Conservation (phyloP, 345 rosid genomes). For the Pugionium dolabratum region DNA sequence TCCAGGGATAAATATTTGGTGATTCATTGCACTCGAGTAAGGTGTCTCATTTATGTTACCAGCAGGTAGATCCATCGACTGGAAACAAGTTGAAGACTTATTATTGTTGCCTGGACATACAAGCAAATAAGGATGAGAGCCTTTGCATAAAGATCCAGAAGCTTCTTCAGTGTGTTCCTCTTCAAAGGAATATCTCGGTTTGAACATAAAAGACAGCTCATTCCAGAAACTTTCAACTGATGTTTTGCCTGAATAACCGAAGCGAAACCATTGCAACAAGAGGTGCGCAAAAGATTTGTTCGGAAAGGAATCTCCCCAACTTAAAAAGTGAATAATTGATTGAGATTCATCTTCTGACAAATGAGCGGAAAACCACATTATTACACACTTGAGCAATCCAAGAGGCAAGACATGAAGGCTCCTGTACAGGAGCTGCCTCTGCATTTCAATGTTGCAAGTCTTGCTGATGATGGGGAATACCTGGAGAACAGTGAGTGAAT, state of each 20-base stretch:
- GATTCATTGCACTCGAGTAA: constrained; percentile 52
- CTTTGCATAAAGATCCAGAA: constrained; percentile 37
- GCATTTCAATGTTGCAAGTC: constrained; percentile 55
- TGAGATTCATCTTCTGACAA: constrained; percentile 57
- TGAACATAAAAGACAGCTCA: constrained; percentile 52
- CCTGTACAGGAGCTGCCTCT: constrained; percentile 55
- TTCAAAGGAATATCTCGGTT: constrained; percentile 43
- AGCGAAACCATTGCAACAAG: constrained; percentile 62
- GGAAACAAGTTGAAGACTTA: constrained; percentile 33
- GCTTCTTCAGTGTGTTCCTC: constrained; percentile 44
- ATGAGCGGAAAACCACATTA: constrained; percentile 70
- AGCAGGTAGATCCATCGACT: constrained; percentile 30
- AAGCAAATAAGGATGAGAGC: constrained; percentile 25
- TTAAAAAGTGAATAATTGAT: constrained; percentile 51
- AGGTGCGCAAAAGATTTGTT: constrained; percentile 53
- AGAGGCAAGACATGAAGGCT: constrained; percentile 73
- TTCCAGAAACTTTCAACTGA: constrained; percentile 53
- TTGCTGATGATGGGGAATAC: constrained; percentile 56
- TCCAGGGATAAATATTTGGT: constrained; percentile 46
- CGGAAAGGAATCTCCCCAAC: constrained; percentile 37
- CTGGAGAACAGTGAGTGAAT: constrained; percentile 39
- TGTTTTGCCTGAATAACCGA: constrained; percentile 60
- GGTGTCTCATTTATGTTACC: constrained; percentile 39
- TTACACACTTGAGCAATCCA: constrained; percentile 67
- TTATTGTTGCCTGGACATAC: constrained; percentile 37